Conservation (phyloP, 345 rosid species). For the Linum tenue region DNA sequence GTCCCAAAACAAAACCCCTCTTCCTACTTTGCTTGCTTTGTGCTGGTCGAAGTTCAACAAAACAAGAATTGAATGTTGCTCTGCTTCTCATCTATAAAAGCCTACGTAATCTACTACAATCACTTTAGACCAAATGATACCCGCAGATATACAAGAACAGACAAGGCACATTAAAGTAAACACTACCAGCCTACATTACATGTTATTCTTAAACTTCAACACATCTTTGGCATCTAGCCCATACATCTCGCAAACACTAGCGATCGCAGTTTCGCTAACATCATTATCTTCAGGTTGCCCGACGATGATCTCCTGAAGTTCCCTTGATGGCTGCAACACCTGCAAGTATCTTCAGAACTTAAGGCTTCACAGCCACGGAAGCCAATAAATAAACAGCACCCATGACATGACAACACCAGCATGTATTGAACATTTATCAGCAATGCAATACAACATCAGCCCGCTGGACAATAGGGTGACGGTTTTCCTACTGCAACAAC, state of each 20-base stretch:
- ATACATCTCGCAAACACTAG: slow-evolving; percentile 49
- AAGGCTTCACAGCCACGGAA: not conserved
- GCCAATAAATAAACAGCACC: not conserved
- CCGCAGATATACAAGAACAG: too few species aligned
- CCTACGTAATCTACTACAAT: too few species aligned
- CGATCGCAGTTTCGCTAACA: slow-evolving; percentile 33
- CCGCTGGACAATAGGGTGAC: not conserved
- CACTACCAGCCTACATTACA: slow-evolving; percentile 15
- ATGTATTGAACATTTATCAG: not conserved
- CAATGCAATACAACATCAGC: not conserved
- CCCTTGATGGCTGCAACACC: slow-evolving; percentile 65
- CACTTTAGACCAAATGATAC: too few species aligned
- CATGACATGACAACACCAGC: not conserved
- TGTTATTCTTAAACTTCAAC: slow-evolving; percentile 39
- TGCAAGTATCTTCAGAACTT: slow-evolving; percentile 12
- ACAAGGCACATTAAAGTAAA: too few species aligned
- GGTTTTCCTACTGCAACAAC: not conserved
- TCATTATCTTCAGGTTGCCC: slow-evolving; percentile 31
- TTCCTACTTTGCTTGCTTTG: too few species aligned
- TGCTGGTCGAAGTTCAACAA: too few species aligned
- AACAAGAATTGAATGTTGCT: too few species aligned
- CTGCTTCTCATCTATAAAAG: too few species aligned
- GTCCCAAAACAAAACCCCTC: too few species aligned
- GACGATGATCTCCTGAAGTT: slow-evolving; percentile 39
- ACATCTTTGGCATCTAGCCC: slow-evolving; percentile 47